phyloP scores from a whole-genome alignment of 495 filamentous ascomycete genomes.

The Neurospora tetraspora region DNA sequence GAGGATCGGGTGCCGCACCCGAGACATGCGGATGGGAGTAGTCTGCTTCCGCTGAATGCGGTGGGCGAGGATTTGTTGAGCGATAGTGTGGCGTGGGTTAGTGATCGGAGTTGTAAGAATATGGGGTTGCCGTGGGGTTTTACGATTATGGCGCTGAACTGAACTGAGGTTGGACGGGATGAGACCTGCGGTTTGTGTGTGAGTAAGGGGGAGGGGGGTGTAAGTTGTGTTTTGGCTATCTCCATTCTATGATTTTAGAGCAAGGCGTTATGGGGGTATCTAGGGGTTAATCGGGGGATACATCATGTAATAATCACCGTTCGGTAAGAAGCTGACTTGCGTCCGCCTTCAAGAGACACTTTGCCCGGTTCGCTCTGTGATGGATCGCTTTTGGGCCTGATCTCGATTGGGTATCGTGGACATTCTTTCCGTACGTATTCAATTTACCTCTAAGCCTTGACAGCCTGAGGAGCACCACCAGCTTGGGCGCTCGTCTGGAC shows the following conservation, averaged over 20 bases:
- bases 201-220: background rate
- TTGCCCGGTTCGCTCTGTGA: background rate
- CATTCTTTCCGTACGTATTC: background rate
- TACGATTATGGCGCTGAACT: conserved; percentile 28
- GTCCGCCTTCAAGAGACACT: background rate
- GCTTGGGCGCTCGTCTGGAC: conserved; percentile 32
- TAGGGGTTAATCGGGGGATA: conserved; percentile 2
- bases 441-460: conserved; percentile 8
- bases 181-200: background rate
- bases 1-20: conserved; percentile 2
- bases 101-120: conserved; percentile 17
- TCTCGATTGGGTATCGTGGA: background rate
- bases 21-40: background rate
- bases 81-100: conserved; percentile 16
- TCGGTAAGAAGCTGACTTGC: background rate
- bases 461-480: conserved; percentile 12
- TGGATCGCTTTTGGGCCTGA: background rate
- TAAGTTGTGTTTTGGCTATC: background rate
- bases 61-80: conserved; percentile 10
- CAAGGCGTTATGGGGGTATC: conserved; percentile 10
- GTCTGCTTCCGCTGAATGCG: conserved; percentile 1
- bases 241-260: conserved; percentile 7
- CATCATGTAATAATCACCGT: background rate
- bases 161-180: background rate
- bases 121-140: conserved; percentile 28